Evolutionary conservation across 2,329 filamentous ascomycete genomes (phyloP).

Genomic region (Talaromyces sp.): DNA sequence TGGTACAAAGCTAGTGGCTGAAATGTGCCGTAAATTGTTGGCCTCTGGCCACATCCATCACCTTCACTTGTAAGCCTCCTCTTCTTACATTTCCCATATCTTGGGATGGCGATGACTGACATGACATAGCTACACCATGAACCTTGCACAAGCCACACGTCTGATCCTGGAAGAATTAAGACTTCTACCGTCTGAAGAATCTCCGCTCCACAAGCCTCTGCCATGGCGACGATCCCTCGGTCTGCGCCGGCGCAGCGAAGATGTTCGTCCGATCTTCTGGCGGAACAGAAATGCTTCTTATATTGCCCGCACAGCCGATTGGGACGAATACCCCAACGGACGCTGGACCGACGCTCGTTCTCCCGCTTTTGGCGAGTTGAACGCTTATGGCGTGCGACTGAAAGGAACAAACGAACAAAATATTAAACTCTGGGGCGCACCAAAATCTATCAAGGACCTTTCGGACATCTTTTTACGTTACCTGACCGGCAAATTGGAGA

Average conservation of each 20-base stretch:
- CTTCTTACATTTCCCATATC: neutral
- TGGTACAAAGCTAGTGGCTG: constrained; percentile 79
- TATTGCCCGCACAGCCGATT: constrained; percentile 90
- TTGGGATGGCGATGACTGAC: neutral
- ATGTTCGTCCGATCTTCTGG: constrained; percentile 98
- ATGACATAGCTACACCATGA: constrained; percentile 80
- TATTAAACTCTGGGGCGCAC: constrained; percentile 89
- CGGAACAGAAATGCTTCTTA: constrained; percentile 95
- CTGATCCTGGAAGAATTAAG: constrained; percentile 90
- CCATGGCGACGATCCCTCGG: constrained; percentile 95
- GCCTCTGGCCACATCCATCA: constrained; percentile 72
- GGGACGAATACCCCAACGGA: constrained; percentile 98
- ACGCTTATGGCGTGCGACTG: constrained; percentile 88
- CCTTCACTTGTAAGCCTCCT: constrained; percentile 69
- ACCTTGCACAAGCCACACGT: constrained; percentile 86
- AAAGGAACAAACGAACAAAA: constrained; percentile 96
- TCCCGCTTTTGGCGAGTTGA: constrained; percentile 91
- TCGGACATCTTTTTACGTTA: constrained; percentile 81
- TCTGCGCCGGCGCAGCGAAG: constrained; percentile 82
- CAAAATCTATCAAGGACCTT: constrained; percentile 73
- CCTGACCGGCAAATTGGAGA: constrained; percentile 73
- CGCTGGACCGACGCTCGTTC: constrained; percentile 97
- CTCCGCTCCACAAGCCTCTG: constrained; percentile 80
- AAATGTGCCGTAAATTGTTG: constrained; percentile 85
- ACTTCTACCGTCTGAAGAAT: constrained; percentile 72